These are phyloP conservation scores for Dactylella cylindrospora DNA, from an alignment of 2,329 filamentous ascomycete genomes.

Conservation along the genomic window DNA sequence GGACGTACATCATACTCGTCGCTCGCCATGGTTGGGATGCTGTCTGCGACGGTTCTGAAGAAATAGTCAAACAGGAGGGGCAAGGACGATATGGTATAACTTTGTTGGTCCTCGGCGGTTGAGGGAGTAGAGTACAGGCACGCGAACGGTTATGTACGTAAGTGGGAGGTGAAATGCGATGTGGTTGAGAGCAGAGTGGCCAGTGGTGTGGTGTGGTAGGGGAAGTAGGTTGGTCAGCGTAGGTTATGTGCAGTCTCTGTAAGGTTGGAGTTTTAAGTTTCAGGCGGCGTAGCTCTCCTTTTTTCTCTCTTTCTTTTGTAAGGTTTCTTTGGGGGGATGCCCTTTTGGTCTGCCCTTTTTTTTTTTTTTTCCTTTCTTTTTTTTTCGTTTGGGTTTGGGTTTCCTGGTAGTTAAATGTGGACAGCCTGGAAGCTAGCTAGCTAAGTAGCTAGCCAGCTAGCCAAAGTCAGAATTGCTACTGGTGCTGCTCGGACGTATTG, in stretches of 20 bases:
- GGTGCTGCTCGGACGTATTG: background rate
- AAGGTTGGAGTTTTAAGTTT: background rate
- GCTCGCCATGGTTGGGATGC: conserved; percentile 76
- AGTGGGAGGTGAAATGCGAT: too few species aligned
- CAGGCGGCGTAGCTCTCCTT: background rate
- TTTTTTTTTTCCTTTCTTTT: background rate
- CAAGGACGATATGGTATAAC: background rate
- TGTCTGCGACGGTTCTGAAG: conserved; percentile 1
- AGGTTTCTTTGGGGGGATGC: background rate
- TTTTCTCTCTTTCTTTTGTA: background rate
- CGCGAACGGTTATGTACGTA: conserved; percentile 16
- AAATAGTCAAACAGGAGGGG: background rate
- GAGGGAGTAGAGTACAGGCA: conserved; percentile 5
- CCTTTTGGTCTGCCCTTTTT: background rate
- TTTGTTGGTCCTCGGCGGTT: background rate
- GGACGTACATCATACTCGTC: conserved; percentile 99
- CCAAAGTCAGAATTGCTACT: background rate
- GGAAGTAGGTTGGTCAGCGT: too few species aligned
- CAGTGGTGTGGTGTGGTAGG: too few species aligned
- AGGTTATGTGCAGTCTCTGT: too few species aligned
- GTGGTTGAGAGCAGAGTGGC: too few species aligned
- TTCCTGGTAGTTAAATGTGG: background rate
- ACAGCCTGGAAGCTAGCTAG: background rate
- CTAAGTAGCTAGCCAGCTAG: too few species aligned
- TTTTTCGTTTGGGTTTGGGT: background rate